Percentiles rank a stretch among this genome's conserved stretches.
phyloP scores from a whole-genome alignment of 116 monocot genomes.

The Papilionanthe hybrid region DNA sequence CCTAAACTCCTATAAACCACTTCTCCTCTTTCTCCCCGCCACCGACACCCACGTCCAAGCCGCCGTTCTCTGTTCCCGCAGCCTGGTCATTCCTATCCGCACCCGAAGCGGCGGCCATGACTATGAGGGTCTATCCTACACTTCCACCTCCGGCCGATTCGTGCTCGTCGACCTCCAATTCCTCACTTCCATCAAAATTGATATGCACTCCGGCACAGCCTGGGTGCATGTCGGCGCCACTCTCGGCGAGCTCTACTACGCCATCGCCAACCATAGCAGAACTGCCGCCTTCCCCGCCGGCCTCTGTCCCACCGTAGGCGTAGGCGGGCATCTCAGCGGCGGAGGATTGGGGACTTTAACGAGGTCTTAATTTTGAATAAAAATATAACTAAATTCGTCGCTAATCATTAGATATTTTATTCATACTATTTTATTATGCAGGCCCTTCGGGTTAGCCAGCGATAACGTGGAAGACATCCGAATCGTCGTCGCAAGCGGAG shows the following conservation, averaged over 20 bases:
- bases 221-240: slow-evolving; percentile 45
- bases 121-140: slow-evolving; percentile 43
- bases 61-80: slow-evolving; percentile 22
- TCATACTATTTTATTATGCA: too few species aligned
- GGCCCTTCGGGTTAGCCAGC: too few species aligned
- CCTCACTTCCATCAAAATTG: slow-evolving; percentile 17
- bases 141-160: not conserved
- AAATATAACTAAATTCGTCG: too few species aligned
- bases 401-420: too few species aligned
- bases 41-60: slow-evolving; percentile 23
- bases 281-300: slow-evolving; percentile 29
- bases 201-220: slow-evolving; percentile 15
- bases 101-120: slow-evolving; percentile 44
- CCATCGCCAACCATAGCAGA: not conserved
- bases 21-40: slow-evolving; percentile 15
- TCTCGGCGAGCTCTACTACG: slow-evolving; percentile 39
- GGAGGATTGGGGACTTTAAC: slow-evolving; percentile 25
- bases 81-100: slow-evolving; percentile 10
- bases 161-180: slow-evolving; percentile 12
- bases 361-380: not conserved
- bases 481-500: slow-evolving; percentile 26
- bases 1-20: slow-evolving; percentile 11
- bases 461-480: slow-evolving; percentile 34
- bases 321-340: slow-evolving; percentile 38
- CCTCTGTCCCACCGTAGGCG: slow-evolving; percentile 29